Base-by-base conservation (phyloP, 1,139 yeast species). In the Debaryomycetaceae sp. region DNA sequence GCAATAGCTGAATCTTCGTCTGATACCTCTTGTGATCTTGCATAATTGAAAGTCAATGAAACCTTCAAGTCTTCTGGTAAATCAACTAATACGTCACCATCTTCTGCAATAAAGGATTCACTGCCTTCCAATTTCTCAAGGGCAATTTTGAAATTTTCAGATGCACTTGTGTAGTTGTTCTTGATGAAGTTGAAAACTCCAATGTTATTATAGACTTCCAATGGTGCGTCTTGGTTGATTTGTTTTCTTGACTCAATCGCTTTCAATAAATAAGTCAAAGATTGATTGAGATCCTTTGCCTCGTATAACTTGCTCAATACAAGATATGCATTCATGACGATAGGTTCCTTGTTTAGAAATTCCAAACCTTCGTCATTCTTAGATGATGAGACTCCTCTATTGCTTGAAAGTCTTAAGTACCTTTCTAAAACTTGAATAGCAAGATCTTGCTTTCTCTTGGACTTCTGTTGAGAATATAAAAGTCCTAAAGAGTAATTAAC, bases 131-230 rank as follows among this genome's bases (percentile, higher is more conserved):
- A 49, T 40, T 56, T 56, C 1, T 52, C 63, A 33, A 72, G 59
- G 0, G 93, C 89, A 40, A 63, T 58, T 47, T 76, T 69, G 57
- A 87, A 85, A 49, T 56, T 63, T 13, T 55, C 56, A 5, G 59
- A 40, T 0, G 78, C 72, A 2, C 53, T 60, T 4, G 76, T 82
- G 45, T 65, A 70, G 54, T 85, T 81, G 38, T 81, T 84, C 51
- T 78, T 81, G 49, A 83, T 71, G 58, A 87, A 87, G 49, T 88
- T 81, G 63, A 89, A 81, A 7, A 89, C 96, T 39, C 96, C 99
- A 54, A 90, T 73, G 56, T 93, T 93, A 62, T 90, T 91, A 57
- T 83, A 75, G 20, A 90, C 70, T 54, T 85, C 88, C 45, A 84
- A 71, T 2, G 91, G 87, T 2, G 84, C 77, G 24, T 72, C 72